A percentile compares a stretch with the other conserved stretches of the same genome.
Conservation (phyloP, 2,329 filamentous ascomycete species). For the Coleophoma eucalyptorum region DNA sequence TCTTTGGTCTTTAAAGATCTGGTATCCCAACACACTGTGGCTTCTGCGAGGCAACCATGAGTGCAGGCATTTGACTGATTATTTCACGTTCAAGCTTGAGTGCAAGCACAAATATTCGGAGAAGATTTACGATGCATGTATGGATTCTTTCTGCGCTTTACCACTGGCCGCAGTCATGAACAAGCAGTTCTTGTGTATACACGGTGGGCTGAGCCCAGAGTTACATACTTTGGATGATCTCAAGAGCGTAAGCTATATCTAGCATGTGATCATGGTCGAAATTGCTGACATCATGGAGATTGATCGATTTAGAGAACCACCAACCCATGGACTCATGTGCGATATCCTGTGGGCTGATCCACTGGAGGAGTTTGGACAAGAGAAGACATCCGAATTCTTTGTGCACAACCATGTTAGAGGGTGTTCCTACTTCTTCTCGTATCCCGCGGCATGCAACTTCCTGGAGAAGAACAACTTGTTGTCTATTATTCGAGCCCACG, state of each 20-base stretch:
- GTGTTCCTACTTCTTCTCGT: slow-evolving; percentile 99
- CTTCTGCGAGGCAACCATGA: slow-evolving; percentile 97
- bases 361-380: slow-evolving; percentile 95
- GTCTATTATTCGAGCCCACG: slow-evolving; percentile 95
- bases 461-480: slow-evolving; percentile 98
- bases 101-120: slow-evolving; percentile 99
- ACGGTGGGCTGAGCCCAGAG: slow-evolving; percentile 93
- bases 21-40: slow-evolving; percentile 97
- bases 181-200: slow-evolving; percentile 99
- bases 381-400: slow-evolving; percentile 97
- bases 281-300: slow-evolving; percentile 52
- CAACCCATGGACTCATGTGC: slow-evolving; percentile 97
- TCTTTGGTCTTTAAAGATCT: slow-evolving; percentile 97
- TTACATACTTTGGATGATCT: slow-evolving; percentile 93
- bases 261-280: not conserved
- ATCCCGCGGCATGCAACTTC: slow-evolving; percentile 94
- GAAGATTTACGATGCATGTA: slow-evolving; percentile 92
- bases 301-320: slow-evolving; percentile 95
- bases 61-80: slow-evolving; percentile 97
- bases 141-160: slow-evolving; percentile 94
- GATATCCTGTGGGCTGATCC: slow-evolving; percentile 99
- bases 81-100: slow-evolving; percentile 99
- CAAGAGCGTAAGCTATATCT: slow-evolving; percentile 64
- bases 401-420: slow-evolving; percentile 97
- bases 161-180: slow-evolving; percentile 98